Evolutionary conservation across 176 grass and related monocot genomes (phyloP), one percentile per base, ranked within the genome.

Genomic region (Rhipidocladum racemiflorum): DNA sequence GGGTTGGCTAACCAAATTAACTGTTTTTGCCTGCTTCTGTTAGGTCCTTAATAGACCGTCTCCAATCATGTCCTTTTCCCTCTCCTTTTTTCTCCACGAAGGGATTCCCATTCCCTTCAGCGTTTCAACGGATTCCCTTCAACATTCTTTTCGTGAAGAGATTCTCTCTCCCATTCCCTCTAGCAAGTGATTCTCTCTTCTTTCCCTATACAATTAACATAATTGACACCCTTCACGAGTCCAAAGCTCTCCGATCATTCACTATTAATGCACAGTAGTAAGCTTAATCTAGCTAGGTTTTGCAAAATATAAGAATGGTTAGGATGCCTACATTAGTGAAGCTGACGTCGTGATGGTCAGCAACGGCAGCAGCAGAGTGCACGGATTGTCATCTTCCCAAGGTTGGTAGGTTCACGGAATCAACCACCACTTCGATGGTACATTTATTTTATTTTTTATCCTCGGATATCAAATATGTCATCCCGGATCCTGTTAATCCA

Each of bases 1-100:
- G 36, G 56, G 87, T 88, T 81, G 70, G 87, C 61, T 70, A 85
- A 70, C 82, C 44, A 68, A 75, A 70, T 24, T 48, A 85, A 74
- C 77, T 76, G 64, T n/a, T 60, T 43, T 12, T 69, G 24, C 42
- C 25, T 32, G 54, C 54, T 28, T 28, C 23, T 61, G 59, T 15
- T 17, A 24, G 6, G 71, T 61, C 32, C n/a, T n/a, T n/a, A n/a
- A n/a, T n/a, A n/a, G n/a, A n/a, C n/a, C n/a, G n/a, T n/a, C n/a
- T n/a, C n/a, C n/a, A n/a, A n/a, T n/a, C n/a, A n/a, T n/a, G n/a
- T n/a, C n/a, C n/a, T n/a, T n/a, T n/a, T n/a, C n/a, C n/a, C n/a
- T n/a, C n/a, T n/a, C n/a, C n/a, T n/a, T n/a, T n/a, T n/a, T n/a
- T n/a, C n/a, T n/a, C n/a, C n/a, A n/a, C n/a, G n/a, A n/a, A n/a